Conservation (phyloP, 306 rosid species). For the Quercus wislizeni region DNA sequence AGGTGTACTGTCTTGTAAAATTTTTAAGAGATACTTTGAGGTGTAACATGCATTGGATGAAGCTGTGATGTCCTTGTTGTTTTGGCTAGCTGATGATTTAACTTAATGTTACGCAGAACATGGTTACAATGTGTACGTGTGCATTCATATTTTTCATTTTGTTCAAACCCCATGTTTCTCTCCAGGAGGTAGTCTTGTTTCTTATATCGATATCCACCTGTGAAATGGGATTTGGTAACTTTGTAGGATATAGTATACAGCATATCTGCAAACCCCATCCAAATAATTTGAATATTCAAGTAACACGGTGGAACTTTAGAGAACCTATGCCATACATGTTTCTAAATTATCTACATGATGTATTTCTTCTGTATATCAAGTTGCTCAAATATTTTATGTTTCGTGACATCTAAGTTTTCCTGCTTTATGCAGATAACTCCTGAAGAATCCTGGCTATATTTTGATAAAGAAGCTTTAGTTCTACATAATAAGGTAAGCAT, state of each 20-base stretch:
- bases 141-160: not conserved
- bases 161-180: not conserved
- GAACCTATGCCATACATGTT: not conserved
- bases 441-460: conserved; percentile 79
- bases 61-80: not conserved
- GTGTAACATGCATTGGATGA: not conserved
- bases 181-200: not conserved
- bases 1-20: not conserved
- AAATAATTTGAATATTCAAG: not conserved
- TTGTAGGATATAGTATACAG: not conserved
- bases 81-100: not conserved
- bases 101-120: not conserved
- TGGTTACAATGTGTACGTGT: not conserved
- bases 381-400: not conserved
- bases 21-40: not conserved
- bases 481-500: conserved; percentile 74
- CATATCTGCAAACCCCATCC: not conserved
- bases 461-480: conserved; percentile 68
- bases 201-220: not conserved
- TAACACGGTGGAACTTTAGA: not conserved
- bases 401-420: conserved; percentile 4
- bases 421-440: conserved; percentile 57
- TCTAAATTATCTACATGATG: not conserved
- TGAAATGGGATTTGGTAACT: not conserved
- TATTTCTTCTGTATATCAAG: not conserved